A percentile compares a stretch with the other conserved stretches of the same genome.
These are phyloP conservation scores for Bolboschoenus planiculmis DNA, from an alignment of 176 grass and related monocot species.

Conservation along the genomic window DNA sequence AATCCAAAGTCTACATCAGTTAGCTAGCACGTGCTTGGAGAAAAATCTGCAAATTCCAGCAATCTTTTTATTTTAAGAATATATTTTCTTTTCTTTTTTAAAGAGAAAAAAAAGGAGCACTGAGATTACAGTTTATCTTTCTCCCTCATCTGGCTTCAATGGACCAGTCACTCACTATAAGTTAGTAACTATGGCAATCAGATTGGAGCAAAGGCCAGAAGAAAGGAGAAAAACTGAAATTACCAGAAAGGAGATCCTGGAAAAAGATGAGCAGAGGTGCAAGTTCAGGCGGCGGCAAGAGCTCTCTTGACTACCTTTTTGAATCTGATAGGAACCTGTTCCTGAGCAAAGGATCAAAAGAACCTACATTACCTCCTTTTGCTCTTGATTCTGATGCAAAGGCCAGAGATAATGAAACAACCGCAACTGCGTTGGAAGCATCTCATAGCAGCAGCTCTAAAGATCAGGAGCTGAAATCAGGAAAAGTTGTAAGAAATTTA, in stretches of 20 bases:
- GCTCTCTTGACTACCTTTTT: conserved; percentile 12
- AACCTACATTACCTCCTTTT: not conserved
- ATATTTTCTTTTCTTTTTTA: not conserved
- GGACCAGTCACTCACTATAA: not conserved
- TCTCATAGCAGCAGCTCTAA: not conserved
- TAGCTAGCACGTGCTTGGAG: not conserved
- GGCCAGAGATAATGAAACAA: not conserved
- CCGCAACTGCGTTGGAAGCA: not conserved
- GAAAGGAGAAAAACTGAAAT: not conserved
- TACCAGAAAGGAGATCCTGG: not conserved
- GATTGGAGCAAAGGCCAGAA: not conserved
- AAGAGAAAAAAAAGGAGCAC: not conserved
- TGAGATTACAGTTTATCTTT: conserved; percentile 1
- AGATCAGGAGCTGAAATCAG: not conserved
- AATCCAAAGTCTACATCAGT: not conserved
- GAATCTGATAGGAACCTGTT: not conserved
- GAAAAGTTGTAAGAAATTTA: conserved; percentile 1
- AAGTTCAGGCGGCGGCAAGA: not conserved
- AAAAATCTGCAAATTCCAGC: not conserved
- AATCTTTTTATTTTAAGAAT: not conserved
- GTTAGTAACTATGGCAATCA: not conserved
- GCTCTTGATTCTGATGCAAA: conserved; percentile 1
- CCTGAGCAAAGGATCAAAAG: not conserved
- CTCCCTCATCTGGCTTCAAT: not conserved
- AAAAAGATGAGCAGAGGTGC: conserved; percentile 2